Percentiles rank a stretch among this genome's conserved stretches.
phyloP scores from a whole-genome alignment of 2,329 filamentous ascomycete genomes.

The Pseudogymnoascus sp. region DNA sequence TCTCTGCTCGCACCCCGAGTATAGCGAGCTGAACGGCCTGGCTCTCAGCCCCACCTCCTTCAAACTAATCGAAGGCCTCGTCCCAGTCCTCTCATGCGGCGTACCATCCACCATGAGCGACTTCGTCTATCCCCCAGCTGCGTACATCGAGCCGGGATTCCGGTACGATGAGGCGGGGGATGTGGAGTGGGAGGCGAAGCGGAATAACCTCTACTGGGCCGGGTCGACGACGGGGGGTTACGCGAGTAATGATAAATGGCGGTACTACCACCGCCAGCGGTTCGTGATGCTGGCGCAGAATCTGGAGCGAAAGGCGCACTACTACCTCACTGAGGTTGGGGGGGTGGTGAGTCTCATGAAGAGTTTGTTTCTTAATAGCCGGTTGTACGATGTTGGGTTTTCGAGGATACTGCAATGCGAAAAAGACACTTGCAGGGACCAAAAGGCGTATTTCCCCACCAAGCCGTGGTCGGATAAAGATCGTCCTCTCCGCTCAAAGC shows the following conservation, averaged over 20 bases:
- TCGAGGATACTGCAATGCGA: not conserved
- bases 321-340: not conserved
- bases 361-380: not conserved
- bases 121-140: constrained; percentile 42
- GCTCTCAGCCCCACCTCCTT: constrained; percentile 36
- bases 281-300: constrained; percentile 30
- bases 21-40: constrained; percentile 35
- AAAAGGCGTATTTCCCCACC: not conserved
- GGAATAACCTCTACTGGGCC: constrained; percentile 46
- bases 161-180: constrained; percentile 37
- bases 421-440: not conserved
- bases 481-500: not conserved
- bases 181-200: constrained; percentile 40
- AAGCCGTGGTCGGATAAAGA: not conserved
- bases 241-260: constrained; percentile 30
- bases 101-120: constrained; percentile 40
- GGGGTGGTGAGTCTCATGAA: not conserved
- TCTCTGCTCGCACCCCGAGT: constrained; percentile 38
- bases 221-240: constrained; percentile 46
- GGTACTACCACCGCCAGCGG: constrained; percentile 39
- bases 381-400: not conserved
- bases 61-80: constrained; percentile 27
- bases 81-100: constrained; percentile 39
- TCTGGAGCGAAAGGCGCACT: not conserved
- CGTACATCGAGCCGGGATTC: constrained; percentile 35